Evolutionary conservation across 1,139 yeast genomes (phyloP).

Genomic region (Yamadazyma aaseri): DNA sequence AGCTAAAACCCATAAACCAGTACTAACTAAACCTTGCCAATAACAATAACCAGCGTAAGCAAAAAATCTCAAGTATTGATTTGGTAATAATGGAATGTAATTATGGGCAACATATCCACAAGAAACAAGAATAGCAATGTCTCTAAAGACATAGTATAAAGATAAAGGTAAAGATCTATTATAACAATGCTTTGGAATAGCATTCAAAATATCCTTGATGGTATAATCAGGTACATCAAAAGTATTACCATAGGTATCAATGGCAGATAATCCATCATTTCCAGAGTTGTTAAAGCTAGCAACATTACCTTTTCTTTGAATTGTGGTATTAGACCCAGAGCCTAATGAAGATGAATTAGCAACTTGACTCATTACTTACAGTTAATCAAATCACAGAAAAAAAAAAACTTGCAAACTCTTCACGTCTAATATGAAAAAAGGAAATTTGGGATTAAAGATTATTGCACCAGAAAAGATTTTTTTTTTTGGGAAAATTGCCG

Average conservation of each 20-base stretch:
- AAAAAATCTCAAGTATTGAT: slow-evolving; percentile 42
- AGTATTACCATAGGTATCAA: slow-evolving; percentile 54
- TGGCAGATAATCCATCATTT: slow-evolving; percentile 28
- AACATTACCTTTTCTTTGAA: slow-evolving; percentile 35
- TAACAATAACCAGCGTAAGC: slow-evolving; percentile 56
- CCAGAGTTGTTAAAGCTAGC: slow-evolving; percentile 25
- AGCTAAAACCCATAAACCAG: slow-evolving; percentile 63
- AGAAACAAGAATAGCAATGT: slow-evolving; percentile 42
- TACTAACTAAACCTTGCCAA: slow-evolving; percentile 45
- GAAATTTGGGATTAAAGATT: no score
- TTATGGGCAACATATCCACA: slow-evolving; percentile 48
- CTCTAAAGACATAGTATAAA: slow-evolving; percentile 57
- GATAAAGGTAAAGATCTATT: slow-evolving; percentile 51
- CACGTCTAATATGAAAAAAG: no score
- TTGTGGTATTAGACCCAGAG: slow-evolving; percentile 14
- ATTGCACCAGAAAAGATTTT: no score
- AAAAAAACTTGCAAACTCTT: no score
- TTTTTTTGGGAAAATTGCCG: no score
- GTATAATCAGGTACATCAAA: slow-evolving; percentile 63
- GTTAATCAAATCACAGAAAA: background rate
- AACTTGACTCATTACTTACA: slow-evolving; percentile 5
- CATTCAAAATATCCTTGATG: slow-evolving; percentile 58
- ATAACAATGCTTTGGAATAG: slow-evolving; percentile 64
- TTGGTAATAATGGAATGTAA: slow-evolving; percentile 51
- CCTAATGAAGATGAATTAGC: slow-evolving; percentile 5